Evolutionary conservation across 2,329 filamentous ascomycete species (phyloP), one percentile per base, ranked within the genome.

Genomic region (Hypoxylon sp.): DNA sequence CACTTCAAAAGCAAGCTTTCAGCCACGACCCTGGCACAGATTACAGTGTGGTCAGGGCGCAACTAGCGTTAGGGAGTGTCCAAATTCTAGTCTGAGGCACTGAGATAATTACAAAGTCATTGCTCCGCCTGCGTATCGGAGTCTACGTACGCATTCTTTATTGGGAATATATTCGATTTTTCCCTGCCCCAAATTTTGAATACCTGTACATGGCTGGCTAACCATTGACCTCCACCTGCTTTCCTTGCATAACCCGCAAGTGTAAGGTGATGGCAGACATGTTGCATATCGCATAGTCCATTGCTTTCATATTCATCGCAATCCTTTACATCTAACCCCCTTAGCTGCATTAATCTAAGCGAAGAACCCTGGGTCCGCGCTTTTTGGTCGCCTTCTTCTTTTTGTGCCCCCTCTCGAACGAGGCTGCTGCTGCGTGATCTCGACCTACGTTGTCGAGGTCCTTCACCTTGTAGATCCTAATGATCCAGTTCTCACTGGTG

Each of bases 401-500:
- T 87, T 93, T 94, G 79, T 91, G 88, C 36, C 92, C 92, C 75
- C 88, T 89, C 65, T 93, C 90, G 76, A 95, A 95, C 5, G 89
- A 86, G 28, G 86, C 83, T 1, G 83, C 88, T 0, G 86, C 80
- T 4, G 87, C 87, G 77, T 97, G 95, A 74, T 97, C 93, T 78
- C 96, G 89, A 58, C 93, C 95, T 70, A 99, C 85, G 79, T 98
- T 98, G 83, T 99, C 96, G 64, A 97, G 89, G 74, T 97, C 94
- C 84, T 99, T 99, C 82, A 99, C 96, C 86, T 99, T 99, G 87
- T 97, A 99, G 76, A 99, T 97, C 70, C 96, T 88, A 78, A 99
- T 98, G 79, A 99, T 99, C 96, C 96, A 99, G 86, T 99, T 99
- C 85, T 99, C 96, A 76, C 93, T 97, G 58, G 96, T 99, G 79